Conservation (phyloP, 2,329 filamentous ascomycete genomes). For the Claviceps africana region DNA sequence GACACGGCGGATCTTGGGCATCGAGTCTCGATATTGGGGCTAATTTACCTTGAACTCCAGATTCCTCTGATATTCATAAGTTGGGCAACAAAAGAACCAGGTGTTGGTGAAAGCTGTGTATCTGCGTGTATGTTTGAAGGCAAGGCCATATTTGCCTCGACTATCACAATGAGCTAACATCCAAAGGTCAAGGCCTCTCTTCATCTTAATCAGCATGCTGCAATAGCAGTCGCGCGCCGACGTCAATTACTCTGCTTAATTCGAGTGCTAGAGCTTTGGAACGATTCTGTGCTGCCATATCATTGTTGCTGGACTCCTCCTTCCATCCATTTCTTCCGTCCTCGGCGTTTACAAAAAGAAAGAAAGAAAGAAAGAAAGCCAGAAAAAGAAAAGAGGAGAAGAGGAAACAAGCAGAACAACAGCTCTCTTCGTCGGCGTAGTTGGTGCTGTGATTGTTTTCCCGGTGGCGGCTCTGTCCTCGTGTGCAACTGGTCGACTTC, state of each 20-base stretch:
- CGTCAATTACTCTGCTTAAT: neutral
- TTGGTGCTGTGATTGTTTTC: neutral
- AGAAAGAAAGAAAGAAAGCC: no score
- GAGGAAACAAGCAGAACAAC: no score
- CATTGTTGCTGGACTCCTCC: neutral
- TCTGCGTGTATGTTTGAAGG: slow-evolving; percentile 5
- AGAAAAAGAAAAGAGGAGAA: no score
- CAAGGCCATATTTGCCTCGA: slow-evolving; percentile 14
- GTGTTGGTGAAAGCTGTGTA: slow-evolving; percentile 6
- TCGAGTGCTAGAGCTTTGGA: neutral
- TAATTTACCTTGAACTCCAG: neutral
- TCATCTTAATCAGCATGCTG: slow-evolving; percentile 7
- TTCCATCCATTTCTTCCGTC: no score
- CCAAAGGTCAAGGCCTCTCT: slow-evolving; percentile 9
- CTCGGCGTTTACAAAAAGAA: no score
- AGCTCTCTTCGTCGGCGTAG: neutral
- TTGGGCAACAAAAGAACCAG: slow-evolving; percentile 4
- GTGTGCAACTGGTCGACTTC: neutral
- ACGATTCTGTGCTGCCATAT: neutral
- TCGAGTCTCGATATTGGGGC: slow-evolving; percentile 1
- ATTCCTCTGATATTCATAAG: slow-evolving; percentile 5
- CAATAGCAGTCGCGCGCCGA: neutral
- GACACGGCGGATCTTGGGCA: neutral
- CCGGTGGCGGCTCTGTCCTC: neutral
- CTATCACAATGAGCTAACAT: slow-evolving; percentile 9